Base-by-base conservation (phyloP, 164 flowering plant genomes). In the Nelumbo lutea region DNA sequence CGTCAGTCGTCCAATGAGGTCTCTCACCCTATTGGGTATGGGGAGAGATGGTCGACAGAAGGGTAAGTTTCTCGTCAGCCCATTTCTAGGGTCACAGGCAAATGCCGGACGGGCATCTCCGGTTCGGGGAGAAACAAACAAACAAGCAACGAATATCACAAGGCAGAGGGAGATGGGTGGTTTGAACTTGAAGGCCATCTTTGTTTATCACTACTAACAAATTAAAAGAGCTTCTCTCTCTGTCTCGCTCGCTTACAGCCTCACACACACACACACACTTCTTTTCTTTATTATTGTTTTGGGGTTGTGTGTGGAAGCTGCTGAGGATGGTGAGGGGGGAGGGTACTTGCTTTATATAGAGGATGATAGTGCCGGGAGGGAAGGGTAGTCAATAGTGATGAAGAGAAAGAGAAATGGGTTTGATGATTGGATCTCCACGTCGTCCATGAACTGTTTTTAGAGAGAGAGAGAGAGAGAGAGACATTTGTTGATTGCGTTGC, bases 1-100 rank as follows among this genome's bases (percentile, higher is more conserved):
- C 7, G 90, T 91, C 72, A 94, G 65, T 67, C 96, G 80, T 42
- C 84, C 81, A 53, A 91, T 68, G 2, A 94, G 79, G 69, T 94
- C 98, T 63, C 59, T 76, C 14, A 86, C 97, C 46, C 98, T 70
- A 3, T 72, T 78, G 6, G 62, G 50, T 11, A 77, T 73, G 2
- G 82, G 78, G 39, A 81, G 15, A 6, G 74, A 15, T 1, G 62
- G 62, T 38, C 66, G 68, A 73, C 97, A 94, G 58, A 94, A 91
- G 10, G 87, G 86, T 10, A 83, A 69, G 46, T 38, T 39, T 15
- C 46, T 75, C 13, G 85, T 79, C 11, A 60, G 9, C 0, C 63
- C 73, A 14, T 85, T 77, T 6, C 62, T 71, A 0, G 85, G 84
- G 74, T 79, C 86, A 68, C 98, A 91, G 0, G 97, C 97, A 57